Evolutionary conservation across 2,329 filamentous ascomycete species (phyloP).

Genomic region (Hirsutella rhossiliensis): DNA sequence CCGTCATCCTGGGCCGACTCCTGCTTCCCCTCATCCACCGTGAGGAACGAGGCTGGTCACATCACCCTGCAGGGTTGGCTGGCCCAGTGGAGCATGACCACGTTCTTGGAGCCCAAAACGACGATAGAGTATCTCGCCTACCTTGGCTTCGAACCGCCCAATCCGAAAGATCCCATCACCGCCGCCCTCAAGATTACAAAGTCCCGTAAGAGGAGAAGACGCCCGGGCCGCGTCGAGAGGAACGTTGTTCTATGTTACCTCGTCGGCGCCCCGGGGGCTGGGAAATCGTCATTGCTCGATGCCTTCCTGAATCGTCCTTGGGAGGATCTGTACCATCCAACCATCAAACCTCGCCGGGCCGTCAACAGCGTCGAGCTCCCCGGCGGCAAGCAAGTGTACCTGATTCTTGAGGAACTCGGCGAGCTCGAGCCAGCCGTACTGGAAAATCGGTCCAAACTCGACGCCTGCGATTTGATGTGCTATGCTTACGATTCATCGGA

Average conservation of each 20-base stretch:
- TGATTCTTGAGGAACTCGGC: conserved; percentile 90
- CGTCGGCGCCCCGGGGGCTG: conserved; percentile 71
- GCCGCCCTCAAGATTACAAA: conserved; percentile 88
- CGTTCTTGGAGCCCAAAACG: conserved; percentile 88
- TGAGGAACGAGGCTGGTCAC: conserved; percentile 87
- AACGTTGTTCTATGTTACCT: conserved; percentile 94
- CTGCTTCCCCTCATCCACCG: conserved; percentile 84
- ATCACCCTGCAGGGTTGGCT: conserved; percentile 97
- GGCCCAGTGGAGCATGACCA: conserved; percentile 99
- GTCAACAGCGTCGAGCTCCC: conserved; percentile 95
- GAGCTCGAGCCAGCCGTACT: conserved; percentile 91
- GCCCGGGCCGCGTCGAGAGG: conserved; percentile 76
- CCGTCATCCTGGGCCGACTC: conserved; percentile 80
- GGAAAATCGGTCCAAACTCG: conserved; percentile 81
- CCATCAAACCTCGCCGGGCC: conserved; percentile 84
- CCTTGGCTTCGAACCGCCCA: conserved; percentile 79
- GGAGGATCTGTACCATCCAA: conserved; percentile 73
- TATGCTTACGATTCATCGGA: conserved; percentile 97
- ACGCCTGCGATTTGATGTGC: conserved; percentile 86
- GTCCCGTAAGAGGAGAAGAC: conserved; percentile 70
- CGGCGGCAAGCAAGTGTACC: conserved; percentile 91
- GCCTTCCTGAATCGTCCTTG: conserved; percentile 87
- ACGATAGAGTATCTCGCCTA: conserved; percentile 94
- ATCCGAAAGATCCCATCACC: conserved; percentile 64
- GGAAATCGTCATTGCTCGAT: conserved; percentile 84